Percentiles rank a stretch among this genome's conserved stretches.
Conservation (phyloP, 192 early-diverging fungal genomes). For the Backusella sp. region DNA sequence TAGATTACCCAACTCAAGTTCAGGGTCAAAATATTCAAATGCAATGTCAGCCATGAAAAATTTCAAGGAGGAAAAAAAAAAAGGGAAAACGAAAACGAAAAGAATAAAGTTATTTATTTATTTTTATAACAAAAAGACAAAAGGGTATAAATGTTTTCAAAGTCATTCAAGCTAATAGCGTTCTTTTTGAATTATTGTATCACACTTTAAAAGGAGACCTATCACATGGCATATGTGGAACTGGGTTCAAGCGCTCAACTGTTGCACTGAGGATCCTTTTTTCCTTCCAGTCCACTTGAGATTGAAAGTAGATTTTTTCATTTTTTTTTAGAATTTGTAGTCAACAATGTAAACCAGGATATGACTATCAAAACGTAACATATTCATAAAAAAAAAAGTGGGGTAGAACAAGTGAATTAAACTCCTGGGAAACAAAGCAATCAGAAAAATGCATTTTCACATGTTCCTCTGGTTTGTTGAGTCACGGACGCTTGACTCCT, state of each 20-base stretch:
- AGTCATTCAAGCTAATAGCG: neutral
- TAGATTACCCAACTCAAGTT: conserved; percentile 15
- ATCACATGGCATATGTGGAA: conserved; percentile 11
- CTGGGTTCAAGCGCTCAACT: neutral
- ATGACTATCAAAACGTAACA: conserved; percentile 6
- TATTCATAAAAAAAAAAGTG: conserved; percentile 1
- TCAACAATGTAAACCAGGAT: neutral
- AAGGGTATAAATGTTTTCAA: neutral
- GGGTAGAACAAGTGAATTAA: neutral
- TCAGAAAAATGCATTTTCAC: neutral
- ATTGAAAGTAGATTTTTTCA: neutral
- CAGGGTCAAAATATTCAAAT: conserved; percentile 36
- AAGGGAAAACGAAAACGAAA: neutral
- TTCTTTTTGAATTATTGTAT: neutral
- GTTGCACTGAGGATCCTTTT: neutral
- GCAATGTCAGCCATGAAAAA: conserved; percentile 19
- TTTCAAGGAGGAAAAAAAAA: neutral
- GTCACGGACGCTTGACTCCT: neutral
- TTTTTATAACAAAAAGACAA: neutral
- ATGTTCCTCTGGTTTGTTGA: neutral
- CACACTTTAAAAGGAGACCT: neutral
- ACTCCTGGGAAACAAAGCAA: neutral
- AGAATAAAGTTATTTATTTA: neutral
- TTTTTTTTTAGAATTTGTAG: neutral
- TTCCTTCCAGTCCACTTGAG: neutral